Conservation (phyloP, 2,329 filamentous ascomycete species). For the Xylariaceae sp. region DNA sequence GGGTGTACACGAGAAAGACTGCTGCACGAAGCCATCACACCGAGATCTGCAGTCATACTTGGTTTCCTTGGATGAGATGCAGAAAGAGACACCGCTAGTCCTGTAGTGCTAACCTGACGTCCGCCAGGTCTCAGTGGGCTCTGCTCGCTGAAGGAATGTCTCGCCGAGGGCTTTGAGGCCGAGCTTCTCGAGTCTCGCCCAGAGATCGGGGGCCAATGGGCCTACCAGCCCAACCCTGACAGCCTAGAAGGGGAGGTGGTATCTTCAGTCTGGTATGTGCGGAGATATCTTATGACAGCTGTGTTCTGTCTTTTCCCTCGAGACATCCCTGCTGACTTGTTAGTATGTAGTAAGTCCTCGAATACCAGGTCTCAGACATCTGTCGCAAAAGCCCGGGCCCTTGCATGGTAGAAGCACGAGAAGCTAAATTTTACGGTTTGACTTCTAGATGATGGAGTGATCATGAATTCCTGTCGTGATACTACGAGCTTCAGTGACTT, state of each 20-base stretch:
- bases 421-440: too few relatives aligned
- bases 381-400: too few relatives aligned
- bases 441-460: conserved; percentile 23
- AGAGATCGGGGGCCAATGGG: conserved; percentile 37
- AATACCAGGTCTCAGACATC: too few relatives aligned
- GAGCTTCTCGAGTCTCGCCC: conserved; percentile 33
- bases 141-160: conserved; percentile 35
- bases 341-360: too few relatives aligned
- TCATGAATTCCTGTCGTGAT: conserved; percentile 36
- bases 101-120: neutral
- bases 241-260: conserved; percentile 20
- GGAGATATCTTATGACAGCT: too few relatives aligned
- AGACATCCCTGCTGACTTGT: too few relatives aligned
- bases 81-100: neutral
- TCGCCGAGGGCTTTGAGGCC: conserved; percentile 33
- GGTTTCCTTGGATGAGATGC: conserved; percentile 1
- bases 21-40: conserved; percentile 17
- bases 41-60: conserved; percentile 18
- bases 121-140: conserved; percentile 33
- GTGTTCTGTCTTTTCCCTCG: too few relatives aligned
- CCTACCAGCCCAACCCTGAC: conserved; percentile 28
- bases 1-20: conserved; percentile 5
- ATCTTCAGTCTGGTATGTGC: conserved; percentile 31
- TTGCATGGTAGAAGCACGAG: too few relatives aligned
- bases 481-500: conserved; percentile 38